These are phyloP conservation scores for Mercurialis annua DNA, from an alignment of 345 rosid species.

Conservation along the genomic window DNA sequence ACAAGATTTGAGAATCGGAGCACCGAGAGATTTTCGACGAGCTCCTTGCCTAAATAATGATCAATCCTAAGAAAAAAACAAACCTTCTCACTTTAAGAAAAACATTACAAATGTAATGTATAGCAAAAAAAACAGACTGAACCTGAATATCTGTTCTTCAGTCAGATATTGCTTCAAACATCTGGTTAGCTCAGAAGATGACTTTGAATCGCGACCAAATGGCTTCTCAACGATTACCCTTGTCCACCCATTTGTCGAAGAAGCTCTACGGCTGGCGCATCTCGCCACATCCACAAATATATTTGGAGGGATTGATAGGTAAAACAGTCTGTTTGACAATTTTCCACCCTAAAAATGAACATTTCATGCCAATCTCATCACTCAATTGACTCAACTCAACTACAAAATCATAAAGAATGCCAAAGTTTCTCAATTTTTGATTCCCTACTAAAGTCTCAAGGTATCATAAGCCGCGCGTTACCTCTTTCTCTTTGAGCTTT, in stretches of 20 bases:
- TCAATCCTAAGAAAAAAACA: constrained; percentile 52
- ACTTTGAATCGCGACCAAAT: constrained; percentile 80
- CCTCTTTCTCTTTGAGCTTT: constrained; percentile 85
- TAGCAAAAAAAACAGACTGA: constrained; percentile 8
- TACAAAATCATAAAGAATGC: neutral
- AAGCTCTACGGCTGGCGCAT: constrained; percentile 71
- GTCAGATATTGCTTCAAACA: constrained; percentile 66
- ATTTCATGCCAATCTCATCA: neutral
- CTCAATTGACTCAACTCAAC: neutral
- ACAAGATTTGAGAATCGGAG: constrained; percentile 96
- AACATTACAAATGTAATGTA: neutral
- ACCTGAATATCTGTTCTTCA: constrained; percentile 94
- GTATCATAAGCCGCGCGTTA: constrained; percentile 9
- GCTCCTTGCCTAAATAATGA: constrained; percentile 91
- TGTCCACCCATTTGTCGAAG: constrained; percentile 77
- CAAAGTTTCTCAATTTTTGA: neutral
- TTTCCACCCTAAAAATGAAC: constrained; percentile 50
- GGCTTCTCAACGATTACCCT: constrained; percentile 93
- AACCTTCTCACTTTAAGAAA: neutral
- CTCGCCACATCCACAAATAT: constrained; percentile 80
- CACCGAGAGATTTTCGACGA: constrained; percentile 88
- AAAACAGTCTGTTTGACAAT: constrained; percentile 68
- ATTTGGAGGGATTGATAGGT: constrained; percentile 84
- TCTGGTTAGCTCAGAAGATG: constrained; percentile 76
- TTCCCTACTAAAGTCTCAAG: neutral